Base-by-base conservation (phyloP, 1,284 basidiomycete genomes). In the Tilletia caries region DNA sequence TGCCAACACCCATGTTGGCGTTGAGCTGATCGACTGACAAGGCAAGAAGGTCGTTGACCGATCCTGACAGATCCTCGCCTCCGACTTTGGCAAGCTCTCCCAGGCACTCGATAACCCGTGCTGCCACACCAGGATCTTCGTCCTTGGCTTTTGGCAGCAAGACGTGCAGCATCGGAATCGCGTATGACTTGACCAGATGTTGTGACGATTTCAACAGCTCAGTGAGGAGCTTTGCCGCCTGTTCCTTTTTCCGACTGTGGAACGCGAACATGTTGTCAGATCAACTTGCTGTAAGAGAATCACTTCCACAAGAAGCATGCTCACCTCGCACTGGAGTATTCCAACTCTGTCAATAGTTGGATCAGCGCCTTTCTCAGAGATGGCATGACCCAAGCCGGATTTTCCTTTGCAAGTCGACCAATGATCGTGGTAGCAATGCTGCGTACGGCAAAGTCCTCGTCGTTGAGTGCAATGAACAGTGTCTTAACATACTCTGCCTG, bases 311-410 rank as follows among this genome's bases (percentile, higher is more conserved):
- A 66, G 18, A 20, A 25, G 10, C 10, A 12, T n/a, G 23, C 54
- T 23, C 12, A 60, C 54, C 23, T 60, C 4, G 54, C 8, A 25
- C 92, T 95, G 2, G 95, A 93, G 82, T 98, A 98, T 84, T 98
- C 95, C 62, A 99, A 86, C 84, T 98, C 96, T 0, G 96, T 98
- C 67, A 99, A 87, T 8, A 99, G 88, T 83, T 98, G 95, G 71
- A 98, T 97, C 68, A 99, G 86, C 1, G 95, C 91, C 84, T 98
- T 98, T 67, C 96, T 88, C 44, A 99, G 86, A 5, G 93, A 95
- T 2, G 96, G 95, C 92, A 99, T 98, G 37, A 98, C 95, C 85
- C 98, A 97, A 43, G 96, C 96, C 0, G 96, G 96, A 79, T 98
- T 99, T 85, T 97, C 92, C 79, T 91, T 89, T 1, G 95, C 93